Percentiles rank a stretch among this genome's conserved stretches.
Evolutionary conservation across 495 filamentous ascomycete genomes (phyloP).

Genomic region (Podospora tetraspora): DNA sequence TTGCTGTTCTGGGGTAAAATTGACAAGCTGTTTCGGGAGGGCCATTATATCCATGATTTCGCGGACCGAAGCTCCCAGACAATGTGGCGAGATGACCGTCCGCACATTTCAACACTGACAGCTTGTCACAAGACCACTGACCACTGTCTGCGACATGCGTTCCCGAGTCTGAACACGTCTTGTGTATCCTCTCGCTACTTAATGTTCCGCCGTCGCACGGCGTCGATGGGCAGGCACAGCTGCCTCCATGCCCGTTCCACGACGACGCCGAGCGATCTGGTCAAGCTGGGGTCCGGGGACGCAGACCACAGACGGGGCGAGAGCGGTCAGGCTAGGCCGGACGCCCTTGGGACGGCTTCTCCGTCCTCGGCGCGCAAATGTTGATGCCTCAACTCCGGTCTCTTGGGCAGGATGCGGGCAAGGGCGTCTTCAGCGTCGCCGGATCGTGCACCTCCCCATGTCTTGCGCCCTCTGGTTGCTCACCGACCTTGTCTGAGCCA

Average conservation of each 20-base stretch:
- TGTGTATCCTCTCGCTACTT: conserved; percentile 10
- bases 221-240: conserved; percentile 10
- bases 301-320: not conserved
- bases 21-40: conserved; percentile 11
- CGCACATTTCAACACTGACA: conserved; percentile 5
- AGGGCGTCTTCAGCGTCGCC: conserved; percentile 1
- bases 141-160: conserved; percentile 4
- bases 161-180: conserved; percentile 2
- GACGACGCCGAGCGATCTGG: conserved; percentile 9
- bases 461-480: not conserved
- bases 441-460: conserved; percentile 5
- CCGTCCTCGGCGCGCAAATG: not conserved
- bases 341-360: not conserved
- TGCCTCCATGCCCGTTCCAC: conserved; percentile 8
- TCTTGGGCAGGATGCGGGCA: conserved; percentile 7
- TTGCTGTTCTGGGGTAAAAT: conserved; percentile 9
- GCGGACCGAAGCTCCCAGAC: conserved; percentile 5
- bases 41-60: conserved; percentile 4
- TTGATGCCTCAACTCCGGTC: conserved; percentile 9
- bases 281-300: conserved; percentile 2
- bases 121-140: conserved; percentile 8
- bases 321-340: not conserved
- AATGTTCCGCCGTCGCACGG: conserved; percentile 19
- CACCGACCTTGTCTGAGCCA: conserved; percentile 13
- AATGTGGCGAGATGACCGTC: not conserved